Evolutionary conservation across 2,329 filamentous ascomycete genomes (phyloP).

Genomic region (Ophiocordyceps sinensis): DNA sequence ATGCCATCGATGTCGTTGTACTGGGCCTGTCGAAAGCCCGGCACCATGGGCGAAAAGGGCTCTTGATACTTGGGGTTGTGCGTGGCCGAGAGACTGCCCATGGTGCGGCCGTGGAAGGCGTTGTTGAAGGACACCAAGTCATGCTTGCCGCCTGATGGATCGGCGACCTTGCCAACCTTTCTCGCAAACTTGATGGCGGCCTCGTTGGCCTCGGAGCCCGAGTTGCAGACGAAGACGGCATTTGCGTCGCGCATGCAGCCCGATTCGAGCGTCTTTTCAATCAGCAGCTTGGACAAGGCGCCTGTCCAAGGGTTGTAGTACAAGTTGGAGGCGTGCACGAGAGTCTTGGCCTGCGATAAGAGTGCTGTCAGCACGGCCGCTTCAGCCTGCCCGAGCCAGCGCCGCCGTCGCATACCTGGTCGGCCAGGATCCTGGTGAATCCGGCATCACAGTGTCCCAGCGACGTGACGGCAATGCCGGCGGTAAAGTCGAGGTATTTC

Average conservation of each 20-base stretch:
- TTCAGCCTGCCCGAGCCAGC: no score
- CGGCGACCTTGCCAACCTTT: constrained; percentile 68
- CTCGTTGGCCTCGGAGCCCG: constrained; percentile 92
- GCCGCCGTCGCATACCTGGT: constrained; percentile 45
- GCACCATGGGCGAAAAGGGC: constrained; percentile 90
- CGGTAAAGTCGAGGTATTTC: constrained; percentile 86
- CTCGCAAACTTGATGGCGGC: constrained; percentile 93
- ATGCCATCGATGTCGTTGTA: constrained; percentile 72
- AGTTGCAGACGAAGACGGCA: constrained; percentile 89
- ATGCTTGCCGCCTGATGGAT: constrained; percentile 57
- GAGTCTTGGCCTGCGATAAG: constrained; percentile 42
- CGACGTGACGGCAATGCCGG: constrained; percentile 89
- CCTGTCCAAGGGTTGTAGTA: constrained; percentile 97
- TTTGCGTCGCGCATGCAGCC: constrained; percentile 70
- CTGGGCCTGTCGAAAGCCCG: constrained; percentile 74
- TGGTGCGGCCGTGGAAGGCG: constrained; percentile 92
- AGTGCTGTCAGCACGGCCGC: neutral
- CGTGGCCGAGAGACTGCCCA: constrained; percentile 89
- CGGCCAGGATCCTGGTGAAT: constrained; percentile 57
- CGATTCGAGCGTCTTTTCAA: constrained; percentile 65
- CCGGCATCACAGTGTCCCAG: constrained; percentile 81
- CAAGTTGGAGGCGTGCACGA: constrained; percentile 87
- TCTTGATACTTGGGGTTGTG: constrained; percentile 96
- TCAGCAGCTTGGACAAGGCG: constrained; percentile 68
- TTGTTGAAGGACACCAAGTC: constrained; percentile 84